phyloP scores from a whole-genome alignment of 2,329 filamentous ascomycete genomes.

The Fusarium kyushuense region DNA sequence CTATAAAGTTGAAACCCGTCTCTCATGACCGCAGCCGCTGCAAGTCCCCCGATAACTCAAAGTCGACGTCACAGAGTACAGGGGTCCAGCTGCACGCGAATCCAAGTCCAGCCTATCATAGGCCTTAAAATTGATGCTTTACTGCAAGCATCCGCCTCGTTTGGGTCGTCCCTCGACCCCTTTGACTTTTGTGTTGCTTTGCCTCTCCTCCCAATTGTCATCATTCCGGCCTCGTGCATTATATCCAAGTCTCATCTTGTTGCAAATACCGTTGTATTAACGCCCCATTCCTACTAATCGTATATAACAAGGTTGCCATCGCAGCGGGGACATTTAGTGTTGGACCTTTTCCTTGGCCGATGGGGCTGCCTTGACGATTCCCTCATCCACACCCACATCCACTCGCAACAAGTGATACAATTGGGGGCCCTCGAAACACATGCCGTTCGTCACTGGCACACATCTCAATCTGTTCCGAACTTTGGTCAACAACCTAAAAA shows the following conservation, averaged over 20 bases:
- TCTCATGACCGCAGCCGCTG: slow-evolving; percentile 8
- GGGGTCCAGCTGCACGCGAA: slow-evolving; percentile 26
- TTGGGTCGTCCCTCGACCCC: slow-evolving; percentile 11
- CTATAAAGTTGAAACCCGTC: slow-evolving; percentile 9
- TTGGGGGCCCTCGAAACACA: slow-evolving; percentile 36
- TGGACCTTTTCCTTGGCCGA: slow-evolving; percentile 29
- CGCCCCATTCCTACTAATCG: slow-evolving; percentile 1
- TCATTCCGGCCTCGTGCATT: slow-evolving; percentile 22
- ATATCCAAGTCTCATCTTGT: slow-evolving; percentile 29
- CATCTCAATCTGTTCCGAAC: slow-evolving; percentile 11
- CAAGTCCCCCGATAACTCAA: slow-evolving; percentile 16
- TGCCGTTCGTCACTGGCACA: slow-evolving; percentile 33
- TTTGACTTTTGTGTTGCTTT: slow-evolving; percentile 23
- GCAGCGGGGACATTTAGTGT: slow-evolving; percentile 32
- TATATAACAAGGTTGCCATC: slow-evolving; percentile 19
- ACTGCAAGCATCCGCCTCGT: slow-evolving; percentile 26
- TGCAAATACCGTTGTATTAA: slow-evolving; percentile 2
- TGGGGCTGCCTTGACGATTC: slow-evolving; percentile 35
- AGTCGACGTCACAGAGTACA: slow-evolving; percentile 38
- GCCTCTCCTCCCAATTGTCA: neutral
- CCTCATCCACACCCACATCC: slow-evolving; percentile 34
- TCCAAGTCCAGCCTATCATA: slow-evolving; percentile 34
- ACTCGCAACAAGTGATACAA: slow-evolving; percentile 31
- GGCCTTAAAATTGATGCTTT: slow-evolving; percentile 18
- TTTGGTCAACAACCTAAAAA: slow-evolving; percentile 21